These are phyloP conservation scores for Serendipita sp. DNA, from an alignment of 1,284 basidiomycete genomes.

Conservation along the genomic window DNA sequence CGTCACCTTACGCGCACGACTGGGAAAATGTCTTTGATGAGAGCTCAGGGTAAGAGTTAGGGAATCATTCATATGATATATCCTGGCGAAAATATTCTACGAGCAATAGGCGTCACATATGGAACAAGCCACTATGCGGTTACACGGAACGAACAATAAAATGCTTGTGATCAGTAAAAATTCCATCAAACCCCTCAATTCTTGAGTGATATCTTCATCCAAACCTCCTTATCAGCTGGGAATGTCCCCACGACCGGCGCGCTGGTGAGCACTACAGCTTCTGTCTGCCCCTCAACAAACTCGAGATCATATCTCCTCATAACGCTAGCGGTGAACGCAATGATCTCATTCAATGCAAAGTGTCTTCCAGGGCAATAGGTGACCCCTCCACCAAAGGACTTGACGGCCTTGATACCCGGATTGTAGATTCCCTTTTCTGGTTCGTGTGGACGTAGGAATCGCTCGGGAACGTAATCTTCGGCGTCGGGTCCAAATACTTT, in stretches of 20 bases:
- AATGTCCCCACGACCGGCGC: not conserved
- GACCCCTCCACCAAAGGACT: not conserved
- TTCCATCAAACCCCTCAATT: not conserved
- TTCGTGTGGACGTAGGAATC: not conserved
- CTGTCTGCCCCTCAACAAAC: not conserved
- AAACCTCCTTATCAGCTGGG: not conserved
- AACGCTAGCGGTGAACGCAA: not conserved
- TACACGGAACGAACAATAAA: too few species aligned
- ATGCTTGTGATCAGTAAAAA: too few species aligned
- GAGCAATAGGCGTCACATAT: too few species aligned
- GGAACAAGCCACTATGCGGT: too few species aligned
- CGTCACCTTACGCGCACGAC: too few species aligned
- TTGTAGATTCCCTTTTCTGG: not conserved
- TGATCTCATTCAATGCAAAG: not conserved
- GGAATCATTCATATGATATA: too few species aligned
- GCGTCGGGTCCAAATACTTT: not conserved
- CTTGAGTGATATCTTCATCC: not conserved
- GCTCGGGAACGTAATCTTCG: not conserved
- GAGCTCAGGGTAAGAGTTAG: too few species aligned
- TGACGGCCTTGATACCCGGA: not conserved
- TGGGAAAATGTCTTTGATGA: too few species aligned
- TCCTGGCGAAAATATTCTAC: too few species aligned
- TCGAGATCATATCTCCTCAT: not conserved
- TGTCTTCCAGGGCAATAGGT: not conserved
- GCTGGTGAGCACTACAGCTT: not conserved